Evolutionary conservation across 108 stramenopile genomes (phyloP), one percentile per base, ranked within the genome.

Genomic region (Fragilaria radians): DNA sequence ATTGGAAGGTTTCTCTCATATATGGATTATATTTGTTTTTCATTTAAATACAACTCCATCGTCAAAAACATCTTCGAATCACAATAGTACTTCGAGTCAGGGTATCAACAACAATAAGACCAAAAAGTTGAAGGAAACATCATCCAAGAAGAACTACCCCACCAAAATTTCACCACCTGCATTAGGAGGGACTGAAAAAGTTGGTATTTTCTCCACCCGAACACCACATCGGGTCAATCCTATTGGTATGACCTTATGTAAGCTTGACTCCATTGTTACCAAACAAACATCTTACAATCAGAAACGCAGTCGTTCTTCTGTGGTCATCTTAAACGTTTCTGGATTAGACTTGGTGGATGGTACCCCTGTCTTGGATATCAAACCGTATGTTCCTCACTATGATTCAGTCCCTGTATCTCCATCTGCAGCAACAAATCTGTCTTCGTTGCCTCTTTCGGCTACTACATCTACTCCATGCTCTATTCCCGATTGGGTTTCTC

Each of bases 11-110:
- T 97, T 83, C 69, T 85, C 82, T 19, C 95, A 99, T 75, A 76
- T 96, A 22, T 98, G 94, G 92, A 77, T 98, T 4, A 52, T 99
- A 5, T 99, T 97, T 64, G 83, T 89, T 21, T 99, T 99, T 77
- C 96, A 99, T 72, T 65, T 96, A 49, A 99, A 99, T 74, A 98
- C 95, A 22, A n/a, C n/a, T n/a, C n/a, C n/a, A n/a, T n/a, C n/a
- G n/a, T n/a, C n/a, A n/a, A n/a, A n/a, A n/a, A n/a, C n/a, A n/a
- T n/a, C n/a, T n/a, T n/a, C n/a, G n/a, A 85, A 94, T 59, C 61
- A 53, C 24, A 57, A 64, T 18, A 47, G 36, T 42, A 42, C 36
- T 11, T 42, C 32, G 30, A 33, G 57, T 29, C 50, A 46, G 7
- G 26, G 32, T 22, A 72, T 28, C 54, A 48, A 68, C 25, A 56